Conservation (phyloP, 208 protist species). For the Giardia muris region DNA sequence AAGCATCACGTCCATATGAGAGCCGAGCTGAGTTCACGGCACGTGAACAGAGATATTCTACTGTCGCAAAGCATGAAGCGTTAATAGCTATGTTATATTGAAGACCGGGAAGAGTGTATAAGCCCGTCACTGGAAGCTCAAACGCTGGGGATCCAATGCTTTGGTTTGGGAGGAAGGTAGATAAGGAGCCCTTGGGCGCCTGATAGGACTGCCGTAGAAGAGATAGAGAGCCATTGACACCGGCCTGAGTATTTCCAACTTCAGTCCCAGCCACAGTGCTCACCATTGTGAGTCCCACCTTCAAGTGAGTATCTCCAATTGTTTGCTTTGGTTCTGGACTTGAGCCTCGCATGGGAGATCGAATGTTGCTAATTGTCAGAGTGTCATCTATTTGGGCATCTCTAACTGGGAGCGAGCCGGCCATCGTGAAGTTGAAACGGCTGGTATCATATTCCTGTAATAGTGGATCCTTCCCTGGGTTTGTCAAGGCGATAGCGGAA, state of each 20-base stretch:
- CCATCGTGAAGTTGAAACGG: not conserved
- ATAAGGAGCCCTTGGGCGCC: too few relatives aligned
- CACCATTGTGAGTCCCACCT: too few relatives aligned
- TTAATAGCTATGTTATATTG: not conserved
- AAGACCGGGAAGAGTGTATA: not conserved
- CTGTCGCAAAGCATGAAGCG: not conserved
- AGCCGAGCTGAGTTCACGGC: not conserved
- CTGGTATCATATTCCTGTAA: not conserved
- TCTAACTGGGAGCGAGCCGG: not conserved
- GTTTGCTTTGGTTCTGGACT: too few relatives aligned
- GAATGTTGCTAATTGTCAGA: not conserved
- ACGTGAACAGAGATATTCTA: not conserved
- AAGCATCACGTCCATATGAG: not conserved
- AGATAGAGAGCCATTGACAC: too few relatives aligned
- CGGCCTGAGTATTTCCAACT: too few relatives aligned
- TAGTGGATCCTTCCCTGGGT: not conserved
- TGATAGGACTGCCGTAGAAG: too few relatives aligned
- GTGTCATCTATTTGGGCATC: not conserved
- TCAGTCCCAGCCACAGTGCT: too few relatives aligned
- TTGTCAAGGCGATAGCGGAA: not conserved
- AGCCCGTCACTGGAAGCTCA: not conserved
- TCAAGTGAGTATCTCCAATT: too few relatives aligned
- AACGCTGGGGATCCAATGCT: too few relatives aligned
- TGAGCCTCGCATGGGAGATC: too few relatives aligned
- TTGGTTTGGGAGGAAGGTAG: too few relatives aligned